Percentiles rank a stretch among this genome's conserved stretches.
Conservation (phyloP, 2,329 filamentous ascomycete species). For the Xylariaceae sp. region DNA sequence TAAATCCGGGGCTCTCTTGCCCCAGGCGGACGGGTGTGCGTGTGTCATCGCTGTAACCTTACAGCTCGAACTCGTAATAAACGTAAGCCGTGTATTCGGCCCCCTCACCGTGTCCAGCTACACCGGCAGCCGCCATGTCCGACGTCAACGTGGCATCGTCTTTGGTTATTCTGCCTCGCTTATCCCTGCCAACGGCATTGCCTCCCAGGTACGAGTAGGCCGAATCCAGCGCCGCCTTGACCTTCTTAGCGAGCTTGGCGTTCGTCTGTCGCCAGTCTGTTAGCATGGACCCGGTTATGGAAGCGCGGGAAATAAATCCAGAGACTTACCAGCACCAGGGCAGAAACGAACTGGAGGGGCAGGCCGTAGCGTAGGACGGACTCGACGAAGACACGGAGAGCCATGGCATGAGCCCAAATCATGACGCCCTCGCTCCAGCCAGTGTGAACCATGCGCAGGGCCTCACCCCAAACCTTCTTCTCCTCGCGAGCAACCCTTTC, state of each 20-base stretch:
- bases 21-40: neutral
- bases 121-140: slow-evolving; percentile 74
- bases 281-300: neutral
- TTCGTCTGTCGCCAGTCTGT: slow-evolving; percentile 55
- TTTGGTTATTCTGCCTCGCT: slow-evolving; percentile 85
- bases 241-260: slow-evolving; percentile 73
- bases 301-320: neutral
- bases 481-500: slow-evolving; percentile 78
- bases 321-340: slow-evolving; percentile 68
- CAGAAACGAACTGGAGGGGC: slow-evolving; percentile 82
- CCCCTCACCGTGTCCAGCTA: slow-evolving; percentile 54
- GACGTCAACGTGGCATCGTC: slow-evolving; percentile 75
- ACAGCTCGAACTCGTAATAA: slow-evolving; percentile 89
- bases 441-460: slow-evolving; percentile 77
- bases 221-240: slow-evolving; percentile 71
- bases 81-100: slow-evolving; percentile 93
- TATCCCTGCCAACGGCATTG: slow-evolving; percentile 89
- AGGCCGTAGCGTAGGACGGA: slow-evolving; percentile 94
- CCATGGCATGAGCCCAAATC: slow-evolving; percentile 90
- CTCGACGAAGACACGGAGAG: slow-evolving; percentile 91
- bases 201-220: slow-evolving; percentile 89
- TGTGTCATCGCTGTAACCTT: slow-evolving; percentile 8
- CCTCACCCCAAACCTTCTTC: slow-evolving; percentile 88
- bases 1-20: slow-evolving; percentile 3
- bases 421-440: slow-evolving; percentile 94